A percentile compares a stretch with the other conserved stretches of the same genome.
Conservation (phyloP, 768 basidiomycete species). For the Russula griseocarnosa region DNA sequence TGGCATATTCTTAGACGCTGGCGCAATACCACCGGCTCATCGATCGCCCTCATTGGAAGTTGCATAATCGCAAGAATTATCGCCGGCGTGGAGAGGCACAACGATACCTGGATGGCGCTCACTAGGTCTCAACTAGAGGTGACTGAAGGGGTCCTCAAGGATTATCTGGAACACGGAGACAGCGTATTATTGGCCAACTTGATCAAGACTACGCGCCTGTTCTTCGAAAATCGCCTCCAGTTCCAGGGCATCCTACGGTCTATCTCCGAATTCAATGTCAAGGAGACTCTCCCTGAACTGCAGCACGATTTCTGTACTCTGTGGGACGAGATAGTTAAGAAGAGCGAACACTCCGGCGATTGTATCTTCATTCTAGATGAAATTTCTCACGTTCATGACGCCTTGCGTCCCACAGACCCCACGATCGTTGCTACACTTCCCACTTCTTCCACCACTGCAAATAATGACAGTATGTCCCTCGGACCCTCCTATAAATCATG, state of each 20-base stretch:
- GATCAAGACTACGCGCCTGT: not conserved
- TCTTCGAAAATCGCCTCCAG: not conserved
- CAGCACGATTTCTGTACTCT: not conserved
- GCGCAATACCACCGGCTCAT: not conserved
- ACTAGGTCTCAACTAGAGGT: not conserved
- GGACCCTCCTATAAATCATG: not conserved
- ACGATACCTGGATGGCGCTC: not conserved
- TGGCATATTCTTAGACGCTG: not conserved
- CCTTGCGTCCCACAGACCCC: not conserved
- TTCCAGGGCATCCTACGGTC: not conserved
- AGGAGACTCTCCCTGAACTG: not conserved
- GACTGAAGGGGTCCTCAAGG: not conserved
- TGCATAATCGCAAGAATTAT: not conserved
- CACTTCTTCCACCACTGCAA: not conserved
- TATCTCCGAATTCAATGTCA: not conserved
- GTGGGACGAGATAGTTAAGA: not conserved
- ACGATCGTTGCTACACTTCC: not conserved
- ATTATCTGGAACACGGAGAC: conserved; percentile 1
- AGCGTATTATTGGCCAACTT: not conserved
- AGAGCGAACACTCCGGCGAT: not conserved
- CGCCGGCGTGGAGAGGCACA: not conserved
- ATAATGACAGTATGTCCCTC: not conserved
- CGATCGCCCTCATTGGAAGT: not conserved
- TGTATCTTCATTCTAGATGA: not conserved
- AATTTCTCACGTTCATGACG: not conserved